Evolutionary conservation across 2,329 filamentous ascomycete genomes (phyloP), one percentile per base, ranked within the genome.

Genomic region (Hypoxylon sp.): DNA sequence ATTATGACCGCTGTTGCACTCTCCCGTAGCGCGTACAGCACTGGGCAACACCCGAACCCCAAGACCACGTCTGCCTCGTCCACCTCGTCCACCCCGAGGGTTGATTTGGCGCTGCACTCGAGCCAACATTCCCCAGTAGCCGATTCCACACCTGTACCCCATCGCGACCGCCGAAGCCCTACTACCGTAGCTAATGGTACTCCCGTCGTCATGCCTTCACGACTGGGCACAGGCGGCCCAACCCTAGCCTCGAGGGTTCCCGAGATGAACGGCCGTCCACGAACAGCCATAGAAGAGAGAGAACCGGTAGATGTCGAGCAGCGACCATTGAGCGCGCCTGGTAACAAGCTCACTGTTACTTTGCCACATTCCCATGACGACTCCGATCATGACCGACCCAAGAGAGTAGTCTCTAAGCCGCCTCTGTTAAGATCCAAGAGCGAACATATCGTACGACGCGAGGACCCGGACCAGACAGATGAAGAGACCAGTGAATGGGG

Each of bases 371-470:
- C 74, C 10, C 69, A 70, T 11, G 72, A 75, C 47, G 68, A 79
- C 58, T 68, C 75, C 19, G 74, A 76, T 26, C 74, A 75, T 11
- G 76, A 78, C 48, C 77, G 74, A 62, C 70, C 76, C 28, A 73
- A 72, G 55, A 78, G 80, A 39, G 77, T 80, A 32, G 77, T 80
- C 15, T 66, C 72, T 4, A 86, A 86, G 70, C 84, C 84, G 24
- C 77, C 78, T n/a, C 77, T 88, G 17, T 71, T 83, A 53, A 81
- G 86, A 55, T 86, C 86, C 59, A 86, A 84, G 77, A 88, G 85
- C 74, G 85, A 88, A 68, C 83, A 81, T 70, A 79, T 76, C 26
- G 75, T 80, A 44, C 80, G 79, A 24, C 75, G 72, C 56, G 75
- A 78, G 37, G 77, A 79, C 22, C 74, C 76, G 43, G 80, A 82